Evolutionary conservation across 2,329 filamentous ascomycete genomes (phyloP), one percentile per base, ranked within the genome.

Genomic region (Tolypocladium tundrense): DNA sequence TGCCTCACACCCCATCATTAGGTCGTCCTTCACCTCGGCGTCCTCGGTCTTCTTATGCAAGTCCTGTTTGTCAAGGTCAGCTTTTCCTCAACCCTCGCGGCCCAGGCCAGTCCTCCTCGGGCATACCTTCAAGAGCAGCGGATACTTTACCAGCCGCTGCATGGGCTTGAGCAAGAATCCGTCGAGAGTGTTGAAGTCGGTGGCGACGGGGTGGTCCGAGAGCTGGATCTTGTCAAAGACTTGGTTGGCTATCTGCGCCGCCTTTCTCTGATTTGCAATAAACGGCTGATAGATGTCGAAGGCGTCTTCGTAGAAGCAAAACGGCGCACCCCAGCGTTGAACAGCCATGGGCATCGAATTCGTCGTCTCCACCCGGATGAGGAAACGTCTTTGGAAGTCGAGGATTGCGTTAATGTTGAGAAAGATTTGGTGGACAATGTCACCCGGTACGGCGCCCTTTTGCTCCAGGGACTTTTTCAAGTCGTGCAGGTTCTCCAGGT

Each of bases 251-350:
- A 90, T 83, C 64, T 88, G 83, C 56, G 93, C 91, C 59, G 93
- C 95, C 69, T 91, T 92, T 64, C 90, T 86, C 75, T 97, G 93
- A 69, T 99, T 99, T 40, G 94, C 91, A 65, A 97, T 97, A 67
- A 97, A 99, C 1, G 92, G 92, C 67, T 96, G 90, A 70, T 99
- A 99, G 60, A 96, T 92, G 61, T 88, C 85, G 72, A 99, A 97
- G 0, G 86, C 84, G 59, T 94, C 90, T 69, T 94, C 90, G 69
- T 93, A 91, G 16, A 86, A 79, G 16, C 88, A 82, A 69, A 97
- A 97, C 0, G 95, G 84, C n/a, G 85, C 81, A n/a, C 94, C 94
- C 94, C 94, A 99, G 70, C 93, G 88, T 71, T 99, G 94, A 60
- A 84, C 79, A 4, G 81, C 75, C 60, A 87, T 81, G 0, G 90